Evolutionary conservation across 805 yeast species (phyloP), one percentile per base, ranked within the genome.

Genomic region (Metschnikowia sp.): DNA sequence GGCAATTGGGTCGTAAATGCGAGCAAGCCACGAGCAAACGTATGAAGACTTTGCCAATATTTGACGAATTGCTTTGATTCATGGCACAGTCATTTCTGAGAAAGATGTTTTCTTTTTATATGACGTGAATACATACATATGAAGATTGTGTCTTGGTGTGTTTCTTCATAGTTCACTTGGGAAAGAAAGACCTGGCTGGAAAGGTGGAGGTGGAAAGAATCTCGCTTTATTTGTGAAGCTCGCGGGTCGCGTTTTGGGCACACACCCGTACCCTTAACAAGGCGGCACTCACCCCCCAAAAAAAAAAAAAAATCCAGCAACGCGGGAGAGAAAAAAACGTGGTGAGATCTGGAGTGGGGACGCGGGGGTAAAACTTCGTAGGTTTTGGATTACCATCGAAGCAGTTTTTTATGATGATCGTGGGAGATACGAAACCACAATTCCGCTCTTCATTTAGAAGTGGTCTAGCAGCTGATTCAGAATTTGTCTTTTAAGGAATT

Each of bases 111-210:
- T 3, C 2, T 22, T 22, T 22, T 22, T 22, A 22, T 22, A 7
- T 1, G 26, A 22, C 7, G 26, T 33, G 8, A n/a, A 3, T 52
- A 78, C 83, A 56, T 76, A 79, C 84, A 56, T 78, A 84, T 37
- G 89, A 80, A 44, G 86, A 80, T 66, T 84, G 90, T 36, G 86
- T 77, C 68, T 84, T 84, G 57, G 72, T 72, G 69, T 84, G 90
- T 62, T 81, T 84, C 66, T 77, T 78, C 56, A 52, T 54, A 38
- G 10, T 33, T 10, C 39, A 30, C 13, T 26, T n/a, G 28, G 18
- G 13, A 15, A 44, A 28, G 32, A 11, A 26, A 36, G 35, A 43
- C 11, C 15, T 28, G n/a, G 40, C n/a, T n/a, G 28, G 12, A 8
- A 13, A 15, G 22, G 32, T 15, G 26, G 26, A 29, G 8, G 40